Evolutionary conservation across 192 early-diverging fungal species (phyloP), one percentile per base, ranked within the genome.

Genomic region (Coemansia sp.): DNA sequence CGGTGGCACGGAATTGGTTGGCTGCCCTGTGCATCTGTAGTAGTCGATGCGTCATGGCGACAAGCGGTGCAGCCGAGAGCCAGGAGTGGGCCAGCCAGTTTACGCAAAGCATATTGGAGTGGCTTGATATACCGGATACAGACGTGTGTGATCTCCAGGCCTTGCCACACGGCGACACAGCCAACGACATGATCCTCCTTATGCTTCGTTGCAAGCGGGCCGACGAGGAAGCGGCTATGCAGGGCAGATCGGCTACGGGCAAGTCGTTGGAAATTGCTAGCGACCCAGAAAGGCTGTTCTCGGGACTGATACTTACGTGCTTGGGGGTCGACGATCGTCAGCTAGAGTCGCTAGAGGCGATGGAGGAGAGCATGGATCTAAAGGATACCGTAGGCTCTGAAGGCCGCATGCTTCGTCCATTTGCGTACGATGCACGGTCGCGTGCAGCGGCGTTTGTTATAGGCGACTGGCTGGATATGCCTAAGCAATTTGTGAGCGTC

Each of bases 381-480:
- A 26, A 14, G 14, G 13, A 12, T 13, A 23, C 10, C 13, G 42
- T 33, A 2, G 14, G 16, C 2, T 26, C 61, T 21, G 64, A n/a
- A 6, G 12, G 28, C 16, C 6, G 38, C 25, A 18, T 59, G 31
- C 66, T 77, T 25, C 69, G 65, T 0, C 75, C 75, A 0, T 66
- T 82, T 48, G 66, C 69, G 21, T 86, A 86, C 50, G 85, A 86
- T 53, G 72, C 81, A 10, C 72, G 85, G 7, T 82, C 85, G 6
- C 75, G 85, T 2, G 79, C 79, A 13, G 73, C 77, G 11, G 70
- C 83, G 6, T 76, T 81, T 62, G 56, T 64, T 8, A 65, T 81
- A 34, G 58, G 69, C 20, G 72, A 72, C 25, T 71, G 69, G 60
- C 72, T 85, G 0, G 67, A 66, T 11, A 66, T 81, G 65, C 75